Base-by-base conservation (phyloP, 805 yeast genomes). In the Kodamaea jinghongensis region DNA sequence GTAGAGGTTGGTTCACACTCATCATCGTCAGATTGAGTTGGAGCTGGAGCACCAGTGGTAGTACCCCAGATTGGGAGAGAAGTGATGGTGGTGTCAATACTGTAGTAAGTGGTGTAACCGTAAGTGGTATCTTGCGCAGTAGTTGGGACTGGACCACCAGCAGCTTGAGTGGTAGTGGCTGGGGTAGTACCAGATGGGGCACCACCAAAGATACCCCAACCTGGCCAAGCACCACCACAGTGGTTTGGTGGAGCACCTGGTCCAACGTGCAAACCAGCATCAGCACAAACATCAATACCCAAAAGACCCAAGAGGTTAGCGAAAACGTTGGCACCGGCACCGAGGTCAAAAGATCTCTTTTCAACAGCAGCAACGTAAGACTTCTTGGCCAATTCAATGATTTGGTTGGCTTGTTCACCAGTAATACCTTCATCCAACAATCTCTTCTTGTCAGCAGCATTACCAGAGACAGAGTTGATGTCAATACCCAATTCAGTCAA, bases 311-410 rank as follows among this genome's bases (percentile, higher is more conserved):
- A n/a, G 4, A 30, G 26, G 23, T 47, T 45, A 11, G 50, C 42
- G 23, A 45, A 42, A 40, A 42, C 46, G 14, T 43, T 39, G 28
- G 44, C 46, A 23, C 36, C 43, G 32, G 34, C 42, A 17, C 36
- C 44, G 15, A 39, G 44, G 27, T 39, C 43, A 26, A 42, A 12
- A 14, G 41, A 38, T 42, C 48, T 46, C 40, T 46, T 46, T 11
- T 23, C 32, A 32, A 23, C 38, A 17, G n/a, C 28, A 9, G 17
- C 36, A 11, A 16, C 45, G 8, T 29, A 31, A 17, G 31, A 43
- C 42, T 41, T 36, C 30, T 41, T 35, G 23, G 31, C 29, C 36
- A 30, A 28, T 3, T 33, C 38, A 13, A 29, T 17, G 41, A 15
- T 4, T 15, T 20, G 7, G 23, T 20, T 39, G 15, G 26, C 17